Evolutionary conservation across 441 rosid species (phyloP), one percentile per base, ranked within the genome.

Genomic region (Syzygium malaccense): DNA sequence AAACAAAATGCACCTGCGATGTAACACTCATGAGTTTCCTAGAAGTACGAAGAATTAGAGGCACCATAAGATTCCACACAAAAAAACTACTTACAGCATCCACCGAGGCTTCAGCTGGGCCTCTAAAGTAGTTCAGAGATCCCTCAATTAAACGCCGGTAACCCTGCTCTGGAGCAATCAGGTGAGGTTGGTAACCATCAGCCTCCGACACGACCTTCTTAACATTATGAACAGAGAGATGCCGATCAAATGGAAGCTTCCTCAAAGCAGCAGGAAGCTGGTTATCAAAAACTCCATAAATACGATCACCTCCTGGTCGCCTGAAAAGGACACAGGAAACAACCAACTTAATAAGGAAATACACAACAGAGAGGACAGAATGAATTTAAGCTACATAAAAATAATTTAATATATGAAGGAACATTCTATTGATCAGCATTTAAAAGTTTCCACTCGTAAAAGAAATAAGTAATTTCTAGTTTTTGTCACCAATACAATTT

Each of bases 1-100:
- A 91, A 54, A 96, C 95, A 89, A 94, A 93, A 87, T 97, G 96
- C 56, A 97, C 98, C 99, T 97, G 87, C 87, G 85, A 86, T 66
- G 12, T 19, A 30, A 85, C 64, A 85, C 26, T 68, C 48, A 23
- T 75, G 23, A 75, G 45, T 75, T 75, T 14, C 41, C 51, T 6
- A 75, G 18, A 37, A 41, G 83, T 23, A 41, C 0, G 9, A 75
- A 75, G 10, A 75, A 75, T 23, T 41, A 75, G 10, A 75, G 83
- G 49, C 51, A 12, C 26, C 83, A 41, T 75, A 20, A 23, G 83
- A 41, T 75, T 28, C 83, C 28, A 41, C 87, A 26, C 32, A 19
- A 8, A 18, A 55, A 37, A 53, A 51, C 28, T 55, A 55, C 89
- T 85, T 68, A 88, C 89, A 26, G 89, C 89, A 88, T 88, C 89